Base-by-base conservation (phyloP, 2,329 filamentous ascomycete genomes). In the Arthrobotrys sphaeroides region DNA sequence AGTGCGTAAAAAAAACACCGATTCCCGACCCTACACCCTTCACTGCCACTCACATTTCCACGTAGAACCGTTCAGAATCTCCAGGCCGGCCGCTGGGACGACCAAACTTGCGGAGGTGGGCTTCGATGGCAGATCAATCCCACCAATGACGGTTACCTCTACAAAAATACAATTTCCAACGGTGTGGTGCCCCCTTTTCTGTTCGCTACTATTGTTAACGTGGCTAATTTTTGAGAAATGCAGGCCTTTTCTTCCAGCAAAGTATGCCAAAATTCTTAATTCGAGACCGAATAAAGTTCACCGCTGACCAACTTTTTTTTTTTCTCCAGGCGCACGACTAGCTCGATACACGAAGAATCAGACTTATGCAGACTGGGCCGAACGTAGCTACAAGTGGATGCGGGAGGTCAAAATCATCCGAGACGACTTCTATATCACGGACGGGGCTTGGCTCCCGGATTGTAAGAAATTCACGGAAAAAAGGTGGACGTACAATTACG, bases 81-180 rank as follows among this genome's bases (percentile, higher is more conserved):
- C 59, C 92, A 93, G 80, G 88, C 88, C 1, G 82, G 83, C 18
- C 88, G 92, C n/a, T 94, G 91, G 90, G 89, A 95, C 78, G 84
- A 83, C 1, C 83, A 84, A 0, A 85, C 84, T 0, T 96, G 93
- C 82, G 85, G 84, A 53, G 93, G 93, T 55, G 93, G 93, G 10
- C 83, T 96, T 77, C 88, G 90, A 77, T 96, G 93, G 93, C 93
- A 96, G 83, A 91, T 96, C 77, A 94, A 90, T 83, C 85, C 87
- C 13, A 91, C 90, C 83, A 93, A 93, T 83, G 87, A 85, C 67
- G 92, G 92, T 2, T 88, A 85, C 78, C 82, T 83, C 62, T 88
- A 87, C 78, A 88, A 88, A 78, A 88, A 88, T 78, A 84, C 85
- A 26, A 86, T 88, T 76, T 86, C 85, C 10, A 88, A 88, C 77